Evolutionary conservation across 2,329 filamentous ascomycete species (phyloP).

Genomic region (Aphanoascus verrucosus): DNA sequence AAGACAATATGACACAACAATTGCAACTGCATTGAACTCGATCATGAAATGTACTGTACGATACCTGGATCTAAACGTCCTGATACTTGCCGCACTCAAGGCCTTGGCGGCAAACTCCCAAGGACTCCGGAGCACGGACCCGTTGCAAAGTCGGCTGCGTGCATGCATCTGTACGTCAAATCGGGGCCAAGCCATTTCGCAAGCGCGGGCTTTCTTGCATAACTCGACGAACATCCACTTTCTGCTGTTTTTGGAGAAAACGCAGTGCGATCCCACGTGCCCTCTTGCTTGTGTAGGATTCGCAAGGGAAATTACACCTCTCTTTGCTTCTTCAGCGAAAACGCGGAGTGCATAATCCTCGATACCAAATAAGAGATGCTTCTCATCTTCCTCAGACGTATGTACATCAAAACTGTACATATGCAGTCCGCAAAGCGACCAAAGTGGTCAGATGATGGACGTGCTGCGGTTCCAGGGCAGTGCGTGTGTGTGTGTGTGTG

Average conservation of each 20-base stretch:
- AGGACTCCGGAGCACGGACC: background rate
- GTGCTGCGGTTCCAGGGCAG: background rate
- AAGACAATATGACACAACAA: background rate
- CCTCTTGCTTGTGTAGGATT: slow-evolving; percentile 8
- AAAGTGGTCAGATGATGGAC: background rate
- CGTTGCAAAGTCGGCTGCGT: slow-evolving; percentile 1
- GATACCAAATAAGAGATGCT: no score
- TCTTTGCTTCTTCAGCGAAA: background rate
- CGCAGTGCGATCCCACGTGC: background rate
- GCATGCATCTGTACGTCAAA: slow-evolving; percentile 2
- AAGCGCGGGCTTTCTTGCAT: slow-evolving; percentile 7
- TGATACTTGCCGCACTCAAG: background rate
- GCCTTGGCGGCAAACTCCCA: background rate
- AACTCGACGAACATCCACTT: background rate
- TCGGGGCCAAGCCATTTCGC: slow-evolving; percentile 1
- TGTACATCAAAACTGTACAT: background rate
- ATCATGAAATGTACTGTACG: no score
- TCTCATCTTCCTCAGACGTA: background rate
- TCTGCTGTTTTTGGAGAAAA: background rate
- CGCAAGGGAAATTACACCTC: background rate
- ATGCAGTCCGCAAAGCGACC: background rate
- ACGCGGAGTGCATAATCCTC: background rate
- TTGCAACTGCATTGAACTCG: no score
- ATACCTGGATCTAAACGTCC: background rate
- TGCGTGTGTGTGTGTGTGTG: background rate